Evolutionary conservation across 305 asterid genomes (phyloP).

Genomic region (Solanum hybrid): DNA sequence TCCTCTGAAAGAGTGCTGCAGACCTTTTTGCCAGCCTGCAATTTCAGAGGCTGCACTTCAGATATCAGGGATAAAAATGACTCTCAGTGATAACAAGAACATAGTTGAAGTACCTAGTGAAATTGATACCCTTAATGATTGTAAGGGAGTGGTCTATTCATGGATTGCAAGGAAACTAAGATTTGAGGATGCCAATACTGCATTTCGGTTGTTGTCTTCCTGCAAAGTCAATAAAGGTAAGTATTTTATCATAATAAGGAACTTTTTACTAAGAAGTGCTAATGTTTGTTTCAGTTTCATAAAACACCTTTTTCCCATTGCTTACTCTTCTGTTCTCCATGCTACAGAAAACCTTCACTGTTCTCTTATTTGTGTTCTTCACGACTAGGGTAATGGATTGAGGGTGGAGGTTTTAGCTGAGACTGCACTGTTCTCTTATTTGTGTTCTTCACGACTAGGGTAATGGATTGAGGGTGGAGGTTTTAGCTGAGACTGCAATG

Average conservation of each 20-base stretch:
- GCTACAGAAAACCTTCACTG: neutral
- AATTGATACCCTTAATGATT: constrained; percentile 58
- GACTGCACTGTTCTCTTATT: neutral
- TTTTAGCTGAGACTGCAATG: neutral
- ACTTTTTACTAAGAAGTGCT: neutral
- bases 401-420: neutral
- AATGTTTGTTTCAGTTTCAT: neutral
- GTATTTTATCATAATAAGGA: neutral
- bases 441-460: neutral
- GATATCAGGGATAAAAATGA: constrained; percentile 51
- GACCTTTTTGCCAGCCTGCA: constrained; percentile 80
- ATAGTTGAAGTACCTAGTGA: constrained; percentile 41
- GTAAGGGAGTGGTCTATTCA: constrained; percentile 84
- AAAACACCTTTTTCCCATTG: neutral
- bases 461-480: neutral
- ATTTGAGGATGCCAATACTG: constrained; percentile 62
- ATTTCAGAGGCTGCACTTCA: constrained; percentile 84
- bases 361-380: neutral
- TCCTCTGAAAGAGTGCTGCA: constrained; percentile 90
- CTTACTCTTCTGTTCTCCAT: neutral
- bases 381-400: neutral
- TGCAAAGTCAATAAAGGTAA: constrained; percentile 95
- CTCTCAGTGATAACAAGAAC: constrained; percentile 41
- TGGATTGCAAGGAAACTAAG: constrained; percentile 80
- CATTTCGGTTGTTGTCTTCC: constrained; percentile 76